Evolutionary conservation across 148 eudicot genomes (phyloP).

Genomic region (Fallopia convolvulus): DNA sequence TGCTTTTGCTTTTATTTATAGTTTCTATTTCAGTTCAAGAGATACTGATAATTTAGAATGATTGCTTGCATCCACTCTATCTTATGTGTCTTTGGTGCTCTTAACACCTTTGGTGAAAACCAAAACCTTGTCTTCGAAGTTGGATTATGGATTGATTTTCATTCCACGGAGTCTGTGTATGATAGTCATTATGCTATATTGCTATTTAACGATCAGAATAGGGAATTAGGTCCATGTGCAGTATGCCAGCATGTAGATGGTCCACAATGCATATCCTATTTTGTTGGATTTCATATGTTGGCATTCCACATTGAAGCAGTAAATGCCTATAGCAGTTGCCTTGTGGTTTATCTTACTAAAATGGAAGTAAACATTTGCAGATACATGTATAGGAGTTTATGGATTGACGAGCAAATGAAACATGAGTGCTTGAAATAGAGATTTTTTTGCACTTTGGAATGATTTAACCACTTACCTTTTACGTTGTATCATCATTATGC

Average conservation of each 20-base stretch:
- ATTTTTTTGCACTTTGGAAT: neutral
- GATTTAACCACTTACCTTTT: neutral
- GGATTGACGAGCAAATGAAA: neutral
- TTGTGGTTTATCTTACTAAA: neutral
- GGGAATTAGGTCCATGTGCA: neutral
- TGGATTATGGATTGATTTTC: neutral
- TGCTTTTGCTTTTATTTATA: neutral
- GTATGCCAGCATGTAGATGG: neutral
- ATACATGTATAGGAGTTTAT: neutral
- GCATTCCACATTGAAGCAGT: neutral
- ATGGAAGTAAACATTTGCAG: neutral
- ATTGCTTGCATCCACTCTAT: neutral
- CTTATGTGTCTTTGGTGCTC: neutral
- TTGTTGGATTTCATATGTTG: neutral
- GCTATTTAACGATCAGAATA: neutral
- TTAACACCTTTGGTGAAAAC: neutral
- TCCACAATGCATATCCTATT: neutral
- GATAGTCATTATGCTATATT: neutral
- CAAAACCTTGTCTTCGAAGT: neutral
- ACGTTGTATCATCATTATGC: conserved; percentile 21
- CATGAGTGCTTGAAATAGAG: neutral
- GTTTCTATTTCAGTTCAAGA: neutral
- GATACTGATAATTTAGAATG: neutral
- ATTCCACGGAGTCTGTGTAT: neutral
- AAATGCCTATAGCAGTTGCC: neutral